Evolutionary conservation across 257 asterid genomes (phyloP), one percentile per base, ranked within the genome.

Genomic region (Handroanthus guayacan): DNA sequence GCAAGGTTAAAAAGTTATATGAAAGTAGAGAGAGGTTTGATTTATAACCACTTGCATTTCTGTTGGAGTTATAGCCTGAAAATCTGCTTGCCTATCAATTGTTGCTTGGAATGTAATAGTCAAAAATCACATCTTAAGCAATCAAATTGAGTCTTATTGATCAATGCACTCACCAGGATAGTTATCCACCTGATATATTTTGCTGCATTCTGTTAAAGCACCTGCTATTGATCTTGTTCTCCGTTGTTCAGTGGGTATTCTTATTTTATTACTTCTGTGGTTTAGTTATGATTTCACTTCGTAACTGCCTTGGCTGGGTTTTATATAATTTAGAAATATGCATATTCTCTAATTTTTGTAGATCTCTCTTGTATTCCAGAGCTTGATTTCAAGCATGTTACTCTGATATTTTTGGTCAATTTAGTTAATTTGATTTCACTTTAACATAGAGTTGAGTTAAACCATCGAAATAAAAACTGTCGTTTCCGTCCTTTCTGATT

Each of bases 401-500:
- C 41, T 47, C 2, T 64, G 67, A 45, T 54, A 16, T 39, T 43
- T 36, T 70, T 55, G 11, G 41, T 17, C 9, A 39, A 17, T 57
- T 16, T 36, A 43, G 47, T 74, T 6, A 51, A 39, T 34, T 25
- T 2, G 61, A 78, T 44, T 61, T 70, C 57, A 52, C 57, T 50
- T 69, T 72, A 31, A n/a, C 41, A 56, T 41, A 20, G 62, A 72
- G 12, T 73, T 68, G 36, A 50, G 77, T 48, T 58, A 36, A 71
- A 61, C 70, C 25, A 6, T 63, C 52, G 50, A 58, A 73, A 56
- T 44, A 20, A 55, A 39, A 5, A 10, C 74, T 78, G 77, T 75
- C 54, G 3, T 68, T 57, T 56, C 67, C 16, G 14, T 18, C n/a
- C 36, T 66, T 70, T 74, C 10, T 80, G 72, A 60, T 75, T 86